Percentiles rank a stretch among this genome's conserved stretches.
Conservation (phyloP, 176 grass and related monocot species). For the Raddia guianensis region DNA sequence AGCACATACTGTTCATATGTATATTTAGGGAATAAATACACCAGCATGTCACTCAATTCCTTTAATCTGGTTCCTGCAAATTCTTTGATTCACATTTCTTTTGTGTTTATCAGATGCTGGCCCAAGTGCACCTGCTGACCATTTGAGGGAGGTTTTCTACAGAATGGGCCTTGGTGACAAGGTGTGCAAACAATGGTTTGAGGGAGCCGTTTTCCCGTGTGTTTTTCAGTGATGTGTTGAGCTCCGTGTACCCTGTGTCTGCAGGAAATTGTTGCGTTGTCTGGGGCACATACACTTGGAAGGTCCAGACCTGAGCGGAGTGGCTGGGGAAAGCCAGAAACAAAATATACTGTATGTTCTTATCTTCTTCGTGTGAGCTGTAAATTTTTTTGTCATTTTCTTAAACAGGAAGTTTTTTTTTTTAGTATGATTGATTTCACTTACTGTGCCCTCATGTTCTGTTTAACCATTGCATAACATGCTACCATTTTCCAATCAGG, state of each 20-base stretch:
- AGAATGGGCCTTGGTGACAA: slow-evolving; percentile 97
- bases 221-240: slow-evolving; percentile 22
- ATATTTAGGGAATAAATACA: slow-evolving; percentile 14
- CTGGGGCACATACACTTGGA: slow-evolving; percentile 98
- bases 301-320: slow-evolving; percentile 88
- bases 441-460: background rate
- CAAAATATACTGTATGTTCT: slow-evolving; percentile 84
- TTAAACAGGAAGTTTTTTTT: background rate
- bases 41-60: background rate
- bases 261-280: slow-evolving; percentile 93
- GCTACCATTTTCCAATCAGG: slow-evolving; percentile 18
- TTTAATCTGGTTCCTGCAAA: slow-evolving; percentile 4
- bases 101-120: slow-evolving; percentile 67
- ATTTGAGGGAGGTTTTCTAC: slow-evolving; percentile 91
- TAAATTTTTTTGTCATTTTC: background rate
- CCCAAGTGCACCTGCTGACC: slow-evolving; percentile 78
- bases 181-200: slow-evolving; percentile 45
- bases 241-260: slow-evolving; percentile 37
- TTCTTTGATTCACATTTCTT: slow-evolving; percentile 26
- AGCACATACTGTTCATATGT: background rate
- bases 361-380: slow-evolving; percentile 27
- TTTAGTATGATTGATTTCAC: slow-evolving; percentile 6
- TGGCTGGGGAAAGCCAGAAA: slow-evolving; percentile 98
- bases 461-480: slow-evolving; percentile 17
- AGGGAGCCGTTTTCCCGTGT: slow-evolving; percentile 8